Percentiles rank a stretch among this genome's conserved stretches.
phyloP scores from a whole-genome alignment of 805 yeast species.

The Wickerhamiella vanderwaltii region DNA sequence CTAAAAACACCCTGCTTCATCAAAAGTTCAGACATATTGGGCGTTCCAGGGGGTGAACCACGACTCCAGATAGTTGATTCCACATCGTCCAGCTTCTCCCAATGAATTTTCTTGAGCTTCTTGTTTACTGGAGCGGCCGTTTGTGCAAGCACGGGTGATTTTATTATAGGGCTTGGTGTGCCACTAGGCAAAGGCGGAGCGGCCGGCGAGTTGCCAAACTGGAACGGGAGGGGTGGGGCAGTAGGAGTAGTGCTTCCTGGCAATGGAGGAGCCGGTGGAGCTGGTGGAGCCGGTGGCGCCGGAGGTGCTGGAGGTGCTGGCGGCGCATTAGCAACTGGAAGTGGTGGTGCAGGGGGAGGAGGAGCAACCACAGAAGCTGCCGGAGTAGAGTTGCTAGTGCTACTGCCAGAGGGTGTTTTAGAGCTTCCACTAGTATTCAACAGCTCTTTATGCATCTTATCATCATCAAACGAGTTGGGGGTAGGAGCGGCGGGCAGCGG shows the following conservation, averaged over 20 bases:
- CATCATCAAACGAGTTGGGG: slow-evolving; percentile 21
- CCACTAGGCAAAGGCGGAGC: slow-evolving; percentile 23
- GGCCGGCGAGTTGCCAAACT: slow-evolving; percentile 22
- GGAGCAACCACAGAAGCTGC: neutral
- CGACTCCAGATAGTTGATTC: slow-evolving; percentile 75
- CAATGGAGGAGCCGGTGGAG: slow-evolving; percentile 20
- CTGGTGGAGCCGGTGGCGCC: slow-evolving; percentile 28
- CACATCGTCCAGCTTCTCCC: slow-evolving; percentile 85
- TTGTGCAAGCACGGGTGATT: neutral
- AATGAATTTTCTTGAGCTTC: slow-evolving; percentile 86
- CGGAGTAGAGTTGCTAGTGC: neutral
- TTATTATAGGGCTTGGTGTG: slow-evolving; percentile 3
- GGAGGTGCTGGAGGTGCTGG: slow-evolving; percentile 27
- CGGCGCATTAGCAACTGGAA: slow-evolving; percentile 22
- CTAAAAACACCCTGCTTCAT: slow-evolving; percentile 66
- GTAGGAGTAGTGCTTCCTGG: slow-evolving; percentile 14
- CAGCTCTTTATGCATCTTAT: slow-evolving; percentile 12
- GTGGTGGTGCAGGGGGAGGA: slow-evolving; percentile 22
- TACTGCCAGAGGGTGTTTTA: neutral
- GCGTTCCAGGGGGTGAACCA: slow-evolving; percentile 33
- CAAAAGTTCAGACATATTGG: slow-evolving; percentile 50
- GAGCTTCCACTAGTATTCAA: slow-evolving; percentile 21
- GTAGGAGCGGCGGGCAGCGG: slow-evolving; percentile 21
- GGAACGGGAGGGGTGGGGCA: slow-evolving; percentile 24
- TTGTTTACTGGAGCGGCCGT: slow-evolving; percentile 21